Percentiles rank a stretch among this genome's conserved stretches.
phyloP scores from a whole-genome alignment of 306 rosid species.

The Cucurbita moschata region DNA sequence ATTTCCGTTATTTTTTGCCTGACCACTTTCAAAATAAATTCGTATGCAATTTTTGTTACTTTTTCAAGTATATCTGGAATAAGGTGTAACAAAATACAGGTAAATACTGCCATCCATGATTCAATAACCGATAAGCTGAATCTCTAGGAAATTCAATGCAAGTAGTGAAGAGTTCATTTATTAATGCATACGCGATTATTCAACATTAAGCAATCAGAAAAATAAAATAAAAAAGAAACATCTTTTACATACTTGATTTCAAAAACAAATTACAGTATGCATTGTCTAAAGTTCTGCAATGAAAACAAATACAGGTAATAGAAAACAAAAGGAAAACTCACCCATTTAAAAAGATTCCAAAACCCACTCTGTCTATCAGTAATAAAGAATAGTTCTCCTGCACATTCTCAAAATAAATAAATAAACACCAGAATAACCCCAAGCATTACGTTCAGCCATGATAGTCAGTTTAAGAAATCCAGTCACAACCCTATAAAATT shows the following conservation, averaged over 20 bases:
- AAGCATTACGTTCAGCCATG: neutral
- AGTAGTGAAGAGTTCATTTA: neutral
- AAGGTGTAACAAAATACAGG: too few relatives aligned
- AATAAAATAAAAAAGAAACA: neutral
- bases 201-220: neutral
- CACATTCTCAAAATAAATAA: slow-evolving; percentile 17
- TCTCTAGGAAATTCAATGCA: neutral
- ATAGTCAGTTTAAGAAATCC: neutral
- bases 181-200: neutral
- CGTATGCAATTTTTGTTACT: too few relatives aligned
- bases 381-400: slow-evolving; percentile 79
- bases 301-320: slow-evolving; percentile 1
- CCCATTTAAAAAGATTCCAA: slow-evolving; percentile 97
- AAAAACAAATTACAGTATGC: neutral
- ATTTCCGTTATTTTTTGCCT: neutral
- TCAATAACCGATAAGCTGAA: too few relatives aligned
- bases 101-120: too few relatives aligned
- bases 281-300: neutral
- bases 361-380: slow-evolving; percentile 72
- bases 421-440: neutral
- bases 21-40: neutral
- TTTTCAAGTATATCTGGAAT: too few relatives aligned
- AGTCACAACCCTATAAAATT: neutral
- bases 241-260: neutral
- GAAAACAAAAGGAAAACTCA: slow-evolving; percentile 15